phyloP scores from a whole-genome alignment of 2,329 filamentous ascomycete species.

The Verticillium zaregamsianum region DNA sequence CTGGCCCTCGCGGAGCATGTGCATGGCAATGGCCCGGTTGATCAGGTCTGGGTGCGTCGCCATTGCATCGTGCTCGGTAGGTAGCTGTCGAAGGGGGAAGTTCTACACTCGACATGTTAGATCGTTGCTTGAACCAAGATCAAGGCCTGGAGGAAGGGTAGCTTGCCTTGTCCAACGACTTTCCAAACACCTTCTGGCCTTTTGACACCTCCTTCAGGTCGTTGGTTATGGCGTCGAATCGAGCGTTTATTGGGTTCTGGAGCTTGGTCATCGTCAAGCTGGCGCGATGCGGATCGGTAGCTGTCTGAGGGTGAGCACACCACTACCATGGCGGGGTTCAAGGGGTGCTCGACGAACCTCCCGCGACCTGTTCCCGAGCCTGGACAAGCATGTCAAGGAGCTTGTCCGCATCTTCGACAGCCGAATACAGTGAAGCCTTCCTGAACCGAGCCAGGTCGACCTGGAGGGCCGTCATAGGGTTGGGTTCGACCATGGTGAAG shows the following conservation, averaged over 20 bases:
- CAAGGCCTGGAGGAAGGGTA: neutral
- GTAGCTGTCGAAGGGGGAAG: slow-evolving; percentile 55
- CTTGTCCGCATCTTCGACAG: slow-evolving; percentile 75
- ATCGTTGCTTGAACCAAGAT: slow-evolving; percentile 11
- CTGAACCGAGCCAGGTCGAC: slow-evolving; percentile 71
- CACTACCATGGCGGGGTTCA: slow-evolving; percentile 9
- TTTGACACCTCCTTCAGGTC: slow-evolving; percentile 80
- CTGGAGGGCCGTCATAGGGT: slow-evolving; percentile 54
- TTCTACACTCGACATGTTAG: slow-evolving; percentile 17
- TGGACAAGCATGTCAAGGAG: slow-evolving; percentile 73
- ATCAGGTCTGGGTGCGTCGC: slow-evolving; percentile 36
- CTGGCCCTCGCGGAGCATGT: slow-evolving; percentile 88
- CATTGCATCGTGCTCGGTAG: slow-evolving; percentile 69
- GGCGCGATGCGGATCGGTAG: slow-evolving; percentile 63
- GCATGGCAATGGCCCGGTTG: slow-evolving; percentile 89
- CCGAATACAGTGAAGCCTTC: slow-evolving; percentile 63
- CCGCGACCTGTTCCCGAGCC: slow-evolving; percentile 69
- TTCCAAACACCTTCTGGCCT: slow-evolving; percentile 78
- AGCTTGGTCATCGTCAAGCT: slow-evolving; percentile 75
- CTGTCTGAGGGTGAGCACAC: slow-evolving; percentile 17
- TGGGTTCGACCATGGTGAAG: slow-evolving; percentile 29
- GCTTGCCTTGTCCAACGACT: slow-evolving; percentile 74
- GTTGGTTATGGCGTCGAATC: slow-evolving; percentile 75
- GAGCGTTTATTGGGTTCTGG: slow-evolving; percentile 78
- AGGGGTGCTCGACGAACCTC: slow-evolving; percentile 44